Base-by-base conservation (phyloP, 129 eudicot genomes). In the Chrysanthemum seticuspe region DNA sequence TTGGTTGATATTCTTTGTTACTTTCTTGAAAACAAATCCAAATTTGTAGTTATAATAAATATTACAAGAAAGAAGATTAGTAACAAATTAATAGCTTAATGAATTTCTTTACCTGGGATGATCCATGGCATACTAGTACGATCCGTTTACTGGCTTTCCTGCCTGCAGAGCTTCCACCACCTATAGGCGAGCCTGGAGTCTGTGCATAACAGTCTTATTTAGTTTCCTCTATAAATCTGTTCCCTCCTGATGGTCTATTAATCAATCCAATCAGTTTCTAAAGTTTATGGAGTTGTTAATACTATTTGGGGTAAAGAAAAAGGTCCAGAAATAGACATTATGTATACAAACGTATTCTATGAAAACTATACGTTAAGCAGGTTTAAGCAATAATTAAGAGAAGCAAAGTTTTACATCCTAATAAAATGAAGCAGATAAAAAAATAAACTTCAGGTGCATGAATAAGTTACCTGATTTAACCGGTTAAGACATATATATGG, bases 141-240 rank as follows among this genome's bases (percentile, higher is more conserved):
- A 95, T 86, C 68, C 84, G 88, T 56, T 65, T 81, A 67, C 87
- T 81, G 54, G 89, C 64, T 83, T 88, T 95, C 85, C 99, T 83
- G 61, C 99, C 99, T 8, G 67, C 99, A 74, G 96, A 88, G 79
- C 83, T 78, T 73, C 93, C 96, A 71, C 68, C 83, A 70, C 84
- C 87, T 72, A 90, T 49, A 14, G 99, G 99, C 59, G 99, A 95
- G 80, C 85, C 75, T 62, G 99, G 97, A 66, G 99, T 95, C 97
- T 93, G 95, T 80, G 63, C 70, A 69, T 59, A 60, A 69, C 31
- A 34, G 31, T 16, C 23, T 49, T 53, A 19, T 27, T 31, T 34
- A 2, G 9, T 59, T 57, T 59, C 40, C 40, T 9, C 29, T 67
- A 68, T 10, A 68, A 68, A 12, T 29, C 63, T 11, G 40, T 59